Evolutionary conservation across 1,284 basidiomycete genomes (phyloP), one percentile per base, ranked within the genome.

Genomic region (Tylopilus sp.): DNA sequence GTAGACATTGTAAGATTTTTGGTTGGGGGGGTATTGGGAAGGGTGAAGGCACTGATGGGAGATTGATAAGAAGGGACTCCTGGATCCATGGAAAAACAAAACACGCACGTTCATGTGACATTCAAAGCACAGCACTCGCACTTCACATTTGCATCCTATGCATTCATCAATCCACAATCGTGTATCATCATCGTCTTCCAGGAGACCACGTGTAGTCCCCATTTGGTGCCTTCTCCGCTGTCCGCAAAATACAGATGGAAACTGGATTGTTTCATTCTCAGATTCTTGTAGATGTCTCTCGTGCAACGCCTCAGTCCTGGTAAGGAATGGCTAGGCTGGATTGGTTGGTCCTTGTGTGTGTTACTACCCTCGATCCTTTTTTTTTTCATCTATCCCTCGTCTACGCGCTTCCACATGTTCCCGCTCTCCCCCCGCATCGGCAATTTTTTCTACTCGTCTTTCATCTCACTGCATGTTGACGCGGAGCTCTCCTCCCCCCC

Each of bases 11-110:
- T 4, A 36, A 17, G 15, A 18, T 44, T 33, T 30, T 56, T 51
- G 56, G 52, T 52, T 38, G 39, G 17, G 36, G 17, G 36, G 54
- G 52, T 30, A 38, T 33, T 34, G 47, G 58, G 53, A 58, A 50
- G 57, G 59, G 58, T 8, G 44, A n/a, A 48, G 42, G 34, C 28
- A 11, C 18, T 14, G 21, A 29, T 6, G 21, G 29, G 35, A 29
- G 36, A 31, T 42, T 24, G 21, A 28, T 14, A 17, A 37, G 30
- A 34, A 48, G 26, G 40, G 36, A 43, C 42, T 57, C 50, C 21
- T 20, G 12, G 18, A 37, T 34, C 11, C 24, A 35, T 7, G 17
- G 9, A 7, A 18, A 39, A 39, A 39, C 10, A 34, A 17, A 11
- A 11, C 30, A 45, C 14, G 28, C 28, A 42, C 33, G 30, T 15